Percentiles rank a stretch among this genome's conserved stretches.
These are phyloP conservation scores for Stephanodiscus triporus DNA, from an alignment of 108 stramenopile species.

Conservation along the genomic window DNA sequence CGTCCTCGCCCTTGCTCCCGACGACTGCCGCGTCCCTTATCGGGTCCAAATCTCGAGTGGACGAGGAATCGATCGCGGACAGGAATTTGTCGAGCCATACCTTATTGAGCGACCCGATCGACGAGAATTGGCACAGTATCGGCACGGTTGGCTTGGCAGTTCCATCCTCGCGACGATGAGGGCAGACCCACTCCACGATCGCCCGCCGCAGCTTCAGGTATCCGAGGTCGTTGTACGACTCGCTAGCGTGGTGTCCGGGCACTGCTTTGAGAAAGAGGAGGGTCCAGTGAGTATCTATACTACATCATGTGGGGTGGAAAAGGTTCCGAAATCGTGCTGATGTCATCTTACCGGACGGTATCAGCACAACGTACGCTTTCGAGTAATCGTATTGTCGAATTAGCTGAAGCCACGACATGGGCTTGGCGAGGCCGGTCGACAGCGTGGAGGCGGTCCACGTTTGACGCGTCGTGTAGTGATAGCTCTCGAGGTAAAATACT, in stretches of 20 bases:
- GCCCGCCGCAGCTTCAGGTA: conserved; percentile 58
- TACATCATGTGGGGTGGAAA: no score
- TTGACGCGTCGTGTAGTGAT: conserved; percentile 47
- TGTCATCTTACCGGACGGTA: no score
- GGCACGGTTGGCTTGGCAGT: conserved; percentile 20
- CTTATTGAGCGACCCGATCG: conserved; percentile 64
- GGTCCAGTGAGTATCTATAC: no score
- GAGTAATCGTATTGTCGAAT: conserved; percentile 74
- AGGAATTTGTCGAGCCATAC: conserved; percentile 60
- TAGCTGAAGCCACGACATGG: conserved; percentile 23
- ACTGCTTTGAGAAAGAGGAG: no score
- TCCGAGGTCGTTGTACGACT: conserved; percentile 36
- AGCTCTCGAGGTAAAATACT: conserved; percentile 65
- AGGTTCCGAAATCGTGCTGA: no score
- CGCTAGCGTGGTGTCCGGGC: conserved; percentile 61
- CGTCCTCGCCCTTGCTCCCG: neutral
- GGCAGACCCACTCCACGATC: conserved; percentile 30
- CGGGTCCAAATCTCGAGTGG: conserved; percentile 10
- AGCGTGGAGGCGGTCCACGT: conserved; percentile 46
- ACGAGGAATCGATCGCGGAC: conserved; percentile 48
- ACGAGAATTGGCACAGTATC: conserved; percentile 77
- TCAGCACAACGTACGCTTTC: conserved; percentile 60
- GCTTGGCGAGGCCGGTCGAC: no score
- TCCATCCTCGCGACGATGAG: conserved; percentile 1
- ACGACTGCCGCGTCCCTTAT: neutral